phyloP scores from a whole-genome alignment of 2,329 filamentous ascomycete genomes.

The Talaromyces sp. region DNA sequence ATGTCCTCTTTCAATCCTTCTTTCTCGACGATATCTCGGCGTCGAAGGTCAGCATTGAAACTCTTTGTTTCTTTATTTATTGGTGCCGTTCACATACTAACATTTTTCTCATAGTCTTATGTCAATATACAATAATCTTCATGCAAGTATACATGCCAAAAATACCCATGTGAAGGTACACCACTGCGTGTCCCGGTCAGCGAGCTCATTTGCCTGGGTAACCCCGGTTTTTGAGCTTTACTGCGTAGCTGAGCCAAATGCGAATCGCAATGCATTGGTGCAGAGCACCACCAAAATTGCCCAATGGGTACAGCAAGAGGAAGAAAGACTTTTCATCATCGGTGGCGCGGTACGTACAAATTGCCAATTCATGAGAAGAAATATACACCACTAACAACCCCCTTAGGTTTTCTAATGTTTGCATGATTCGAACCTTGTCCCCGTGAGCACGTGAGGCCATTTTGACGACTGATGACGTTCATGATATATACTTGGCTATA shows the following conservation, averaged over 20 bases:
- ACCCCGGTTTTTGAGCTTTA: slow-evolving; percentile 93
- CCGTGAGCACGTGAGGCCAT: not conserved
- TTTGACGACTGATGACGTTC: not conserved
- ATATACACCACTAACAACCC: not conserved
- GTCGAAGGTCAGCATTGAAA: slow-evolving; percentile 57
- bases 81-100: slow-evolving; percentile 1
- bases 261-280: slow-evolving; percentile 66
- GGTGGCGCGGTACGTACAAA: slow-evolving; percentile 75
- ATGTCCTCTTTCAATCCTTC: slow-evolving; percentile 80
- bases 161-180: slow-evolving; percentile 84
- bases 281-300: slow-evolving; percentile 87
- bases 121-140: slow-evolving; percentile 81
- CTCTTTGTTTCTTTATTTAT: not conserved
- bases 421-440: too few relatives aligned
- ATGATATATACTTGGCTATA: too few relatives aligned
- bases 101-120: slow-evolving; percentile 60
- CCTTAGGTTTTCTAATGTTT: slow-evolving; percentile 26
- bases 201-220: slow-evolving; percentile 83
- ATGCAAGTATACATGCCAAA: slow-evolving; percentile 81
- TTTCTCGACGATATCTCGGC: slow-evolving; percentile 63
- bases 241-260: slow-evolving; percentile 80
- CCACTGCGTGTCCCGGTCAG: slow-evolving; percentile 73
- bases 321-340: slow-evolving; percentile 94
- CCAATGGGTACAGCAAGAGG: slow-evolving; percentile 88
- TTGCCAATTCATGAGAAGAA: not conserved